A percentile compares a stretch with the other conserved stretches of the same genome.
These are phyloP conservation scores for Conidiobolus incongruus DNA, from an alignment of 371 early-diverging fungal genomes.

Conservation along the genomic window DNA sequence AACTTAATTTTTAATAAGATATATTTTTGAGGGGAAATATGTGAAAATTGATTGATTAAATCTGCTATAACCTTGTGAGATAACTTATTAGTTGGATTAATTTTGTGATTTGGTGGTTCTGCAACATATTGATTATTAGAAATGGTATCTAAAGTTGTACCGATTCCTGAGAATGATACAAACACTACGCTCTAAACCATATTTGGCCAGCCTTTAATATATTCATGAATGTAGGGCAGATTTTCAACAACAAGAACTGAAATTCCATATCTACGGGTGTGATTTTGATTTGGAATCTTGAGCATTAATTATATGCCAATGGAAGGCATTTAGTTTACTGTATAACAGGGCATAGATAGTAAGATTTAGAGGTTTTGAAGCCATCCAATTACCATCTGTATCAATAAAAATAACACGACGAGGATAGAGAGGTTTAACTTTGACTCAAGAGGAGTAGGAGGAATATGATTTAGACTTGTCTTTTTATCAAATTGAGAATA, in stretches of 20 bases:
- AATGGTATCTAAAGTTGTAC: neutral
- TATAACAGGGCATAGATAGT: conserved; percentile 46
- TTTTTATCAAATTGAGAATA: conserved; percentile 16
- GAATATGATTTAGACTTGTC: conserved; percentile 7
- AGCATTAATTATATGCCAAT: conserved; percentile 63
- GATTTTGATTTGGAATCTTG: conserved; percentile 30
- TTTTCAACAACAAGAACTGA: conserved; percentile 25
- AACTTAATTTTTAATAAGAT: too few species aligned
- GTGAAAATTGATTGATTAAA: conserved; percentile 17
- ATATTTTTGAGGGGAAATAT: conserved; percentile 14
- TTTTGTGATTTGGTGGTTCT: conserved; percentile 8
- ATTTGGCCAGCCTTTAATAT: conserved; percentile 41
- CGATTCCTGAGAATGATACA: conserved; percentile 7
- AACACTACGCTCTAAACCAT: conserved; percentile 16
- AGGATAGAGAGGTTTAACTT: conserved; percentile 33
- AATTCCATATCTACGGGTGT: conserved; percentile 34
- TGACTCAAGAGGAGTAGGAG: conserved; percentile 32
- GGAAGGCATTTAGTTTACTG: conserved; percentile 62
- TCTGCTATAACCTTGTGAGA: conserved; percentile 26
- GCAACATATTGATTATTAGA: conserved; percentile 6
- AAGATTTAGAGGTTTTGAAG: conserved; percentile 23
- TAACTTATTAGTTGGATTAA: conserved; percentile 14
- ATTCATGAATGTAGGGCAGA: conserved; percentile 30
- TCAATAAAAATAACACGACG: conserved; percentile 58
- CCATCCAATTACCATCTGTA: conserved; percentile 49